Conservation (phyloP, 257 asterid species). For the Eucommia ulmoides region DNA sequence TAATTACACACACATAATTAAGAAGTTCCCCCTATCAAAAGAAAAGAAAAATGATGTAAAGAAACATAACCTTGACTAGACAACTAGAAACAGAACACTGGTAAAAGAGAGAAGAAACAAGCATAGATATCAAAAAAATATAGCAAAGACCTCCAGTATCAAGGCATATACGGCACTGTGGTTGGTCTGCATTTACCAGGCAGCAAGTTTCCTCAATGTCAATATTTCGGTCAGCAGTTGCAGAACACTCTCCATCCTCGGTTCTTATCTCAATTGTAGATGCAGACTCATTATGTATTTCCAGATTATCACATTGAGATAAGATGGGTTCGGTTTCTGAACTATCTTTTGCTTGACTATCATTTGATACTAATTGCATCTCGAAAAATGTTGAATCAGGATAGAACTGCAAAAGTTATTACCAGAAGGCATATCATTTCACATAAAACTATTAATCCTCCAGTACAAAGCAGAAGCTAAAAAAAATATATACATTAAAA, state of each 20-base stretch:
- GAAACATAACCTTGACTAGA: conserved; percentile 1
- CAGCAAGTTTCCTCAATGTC: conserved; percentile 39
- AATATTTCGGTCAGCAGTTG: conserved; percentile 21
- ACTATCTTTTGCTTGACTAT: conserved; percentile 44
- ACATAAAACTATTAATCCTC: conserved; percentile 13
- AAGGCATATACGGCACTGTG: conserved; percentile 95
- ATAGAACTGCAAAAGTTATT: conserved; percentile 29
- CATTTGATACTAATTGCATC: conserved; percentile 74
- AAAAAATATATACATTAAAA: too few relatives aligned
- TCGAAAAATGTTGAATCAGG: conserved; percentile 23
- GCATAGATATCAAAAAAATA: too few relatives aligned
- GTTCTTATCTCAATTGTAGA: conserved; percentile 64
- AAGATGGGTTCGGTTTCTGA: conserved; percentile 92
- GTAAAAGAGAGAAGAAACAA: not conserved
- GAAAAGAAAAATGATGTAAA: too few relatives aligned
- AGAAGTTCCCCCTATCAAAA: too few relatives aligned
- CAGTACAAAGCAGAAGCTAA: conserved; percentile 12
- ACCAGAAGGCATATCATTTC: too few relatives aligned
- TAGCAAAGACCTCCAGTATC: conserved; percentile 64
- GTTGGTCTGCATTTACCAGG: conserved; percentile 59
- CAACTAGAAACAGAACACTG: not conserved
- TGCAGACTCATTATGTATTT: conserved; percentile 46
- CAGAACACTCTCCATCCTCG: conserved; percentile 44
- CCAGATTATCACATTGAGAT: conserved; percentile 27
- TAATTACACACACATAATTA: too few relatives aligned